Percentiles rank a stretch among this genome's conserved stretches.
Conservation (phyloP, 2,329 filamentous ascomycete species). For the Chaetomiaceae sp. region DNA sequence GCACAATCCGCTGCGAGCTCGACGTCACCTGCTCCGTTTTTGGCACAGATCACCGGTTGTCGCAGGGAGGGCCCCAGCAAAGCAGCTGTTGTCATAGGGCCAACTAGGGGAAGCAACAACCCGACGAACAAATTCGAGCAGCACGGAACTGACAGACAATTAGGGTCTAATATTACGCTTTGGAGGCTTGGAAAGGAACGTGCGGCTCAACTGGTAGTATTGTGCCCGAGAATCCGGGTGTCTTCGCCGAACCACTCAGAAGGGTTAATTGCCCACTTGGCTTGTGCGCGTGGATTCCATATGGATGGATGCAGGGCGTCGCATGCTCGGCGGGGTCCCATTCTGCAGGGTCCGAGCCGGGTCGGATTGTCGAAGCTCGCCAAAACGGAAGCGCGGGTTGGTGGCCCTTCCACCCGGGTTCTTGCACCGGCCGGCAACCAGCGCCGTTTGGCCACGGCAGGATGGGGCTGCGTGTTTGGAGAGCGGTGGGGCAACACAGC, state of each 20-base stretch:
- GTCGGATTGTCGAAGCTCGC: not conserved
- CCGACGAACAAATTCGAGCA: not conserved
- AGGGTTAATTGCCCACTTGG: not conserved
- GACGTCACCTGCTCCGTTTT: conserved; percentile 10
- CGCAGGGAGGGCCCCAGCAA: not conserved
- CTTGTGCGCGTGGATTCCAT: too few species aligned
- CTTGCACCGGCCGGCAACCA: not conserved
- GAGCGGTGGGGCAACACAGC: conserved; percentile 6
- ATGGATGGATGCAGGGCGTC: not conserved
- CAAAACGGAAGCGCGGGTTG: conserved; percentile 10
- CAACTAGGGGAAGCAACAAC: too few species aligned
- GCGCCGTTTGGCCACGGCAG: not conserved
- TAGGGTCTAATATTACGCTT: too few species aligned
- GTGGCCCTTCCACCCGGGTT: too few species aligned
- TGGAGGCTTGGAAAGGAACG: not conserved
- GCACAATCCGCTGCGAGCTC: not conserved
- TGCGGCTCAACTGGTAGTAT: not conserved
- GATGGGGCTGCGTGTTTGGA: conserved; percentile 5
- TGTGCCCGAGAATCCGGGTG: not conserved
- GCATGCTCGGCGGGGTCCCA: not conserved
- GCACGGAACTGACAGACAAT: too few species aligned
- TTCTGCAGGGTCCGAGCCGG: not conserved
- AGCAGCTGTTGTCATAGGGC: too few species aligned
- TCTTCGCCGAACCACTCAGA: not conserved
- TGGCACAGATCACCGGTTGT: not conserved